Base-by-base conservation (phyloP, 1,284 basidiomycete genomes). In the Ceratobasidium sp. region DNA sequence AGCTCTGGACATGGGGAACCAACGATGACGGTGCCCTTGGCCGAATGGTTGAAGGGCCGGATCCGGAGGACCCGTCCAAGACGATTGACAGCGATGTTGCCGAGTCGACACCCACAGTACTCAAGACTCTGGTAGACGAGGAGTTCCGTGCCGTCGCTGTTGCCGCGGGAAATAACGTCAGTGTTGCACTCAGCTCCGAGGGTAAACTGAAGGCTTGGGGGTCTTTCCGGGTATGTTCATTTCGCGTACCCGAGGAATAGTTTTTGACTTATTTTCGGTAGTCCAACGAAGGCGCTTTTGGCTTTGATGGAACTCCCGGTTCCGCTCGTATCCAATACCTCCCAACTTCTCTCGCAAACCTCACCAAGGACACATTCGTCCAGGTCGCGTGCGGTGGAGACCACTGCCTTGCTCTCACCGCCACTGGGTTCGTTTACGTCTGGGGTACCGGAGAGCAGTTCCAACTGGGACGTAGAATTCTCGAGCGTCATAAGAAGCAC, bases 371-470 rank as follows among this genome's bases (percentile, higher is more conserved):
- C 80, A 84, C 83, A 66, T 85, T 88, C 78, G 84, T 86, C 35
- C 84, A 87, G 55, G 89, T 96, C 50, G 93, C 90, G 7, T 92
- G 93, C 52, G 96, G 96, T 38, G 90, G 90, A 82, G 96, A 98
- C 83, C 96, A 98, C 84, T 88, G 97, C 38, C 86, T 98, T 60
- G 93, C 95, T 1, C 88, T 97, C 59, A 96, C 96, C 0, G 92
- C 93, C 0, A 91, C 93, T 73, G 96, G 96, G 10, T 89, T 91
- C 80, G 91, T 98, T 69, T 95, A 93, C 82, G 86, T 87, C 27
- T 89, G 89, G 86, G 96, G 96, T 35, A 93, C 94, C 76, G 95
- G 95, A 77, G 93, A 96, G 82, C 93, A 95, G 82, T 90, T 91
- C 79, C 95, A 97, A 82, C 90, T 97, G 30, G 96, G 96, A 65